A percentile compares a stretch with the other conserved stretches of the same genome.
Conservation (phyloP, 441 rosid species). For the Adansonia gregorii region DNA sequence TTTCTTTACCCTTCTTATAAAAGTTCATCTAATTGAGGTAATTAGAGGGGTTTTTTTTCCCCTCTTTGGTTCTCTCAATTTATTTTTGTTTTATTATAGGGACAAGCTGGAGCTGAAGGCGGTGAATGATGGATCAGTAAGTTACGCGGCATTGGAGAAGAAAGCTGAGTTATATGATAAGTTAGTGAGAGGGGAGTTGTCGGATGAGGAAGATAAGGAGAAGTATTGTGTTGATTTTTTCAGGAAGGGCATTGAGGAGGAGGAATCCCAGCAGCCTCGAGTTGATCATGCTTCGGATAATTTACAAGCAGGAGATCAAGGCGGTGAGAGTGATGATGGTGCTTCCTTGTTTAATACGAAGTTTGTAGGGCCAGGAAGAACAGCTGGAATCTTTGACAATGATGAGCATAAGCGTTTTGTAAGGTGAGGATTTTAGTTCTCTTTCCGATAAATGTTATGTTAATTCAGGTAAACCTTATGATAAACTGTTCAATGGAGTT, state of each 20-base stretch:
- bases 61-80: background rate
- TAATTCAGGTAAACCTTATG: background rate
- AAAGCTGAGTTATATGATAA: slow-evolving; percentile 87
- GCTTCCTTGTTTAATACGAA: slow-evolving; percentile 40
- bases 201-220: slow-evolving; percentile 84
- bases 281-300: slow-evolving; percentile 31
- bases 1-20: background rate
- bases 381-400: slow-evolving; percentile 55
- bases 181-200: slow-evolving; percentile 65
- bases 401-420: slow-evolving; percentile 83
- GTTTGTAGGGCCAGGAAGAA: slow-evolving; percentile 63
- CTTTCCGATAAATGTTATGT: background rate
- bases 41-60: background rate
- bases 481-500: slow-evolving; percentile 17
- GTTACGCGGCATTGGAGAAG: slow-evolving; percentile 89
- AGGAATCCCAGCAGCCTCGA: slow-evolving; percentile 41
- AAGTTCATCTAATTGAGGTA: background rate
- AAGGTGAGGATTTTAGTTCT: slow-evolving; percentile 47
- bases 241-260: slow-evolving; percentile 60
- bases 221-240: slow-evolving; percentile 91
- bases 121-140: slow-evolving; percentile 68
- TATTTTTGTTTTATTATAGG: slow-evolving; percentile 35
- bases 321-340: slow-evolving; percentile 42
- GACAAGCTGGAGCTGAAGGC: slow-evolving; percentile 94
- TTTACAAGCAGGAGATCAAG: slow-evolving; percentile 41